Conservation (phyloP, 2,329 filamentous ascomycete species). For the Calonectria pteridis region DNA sequence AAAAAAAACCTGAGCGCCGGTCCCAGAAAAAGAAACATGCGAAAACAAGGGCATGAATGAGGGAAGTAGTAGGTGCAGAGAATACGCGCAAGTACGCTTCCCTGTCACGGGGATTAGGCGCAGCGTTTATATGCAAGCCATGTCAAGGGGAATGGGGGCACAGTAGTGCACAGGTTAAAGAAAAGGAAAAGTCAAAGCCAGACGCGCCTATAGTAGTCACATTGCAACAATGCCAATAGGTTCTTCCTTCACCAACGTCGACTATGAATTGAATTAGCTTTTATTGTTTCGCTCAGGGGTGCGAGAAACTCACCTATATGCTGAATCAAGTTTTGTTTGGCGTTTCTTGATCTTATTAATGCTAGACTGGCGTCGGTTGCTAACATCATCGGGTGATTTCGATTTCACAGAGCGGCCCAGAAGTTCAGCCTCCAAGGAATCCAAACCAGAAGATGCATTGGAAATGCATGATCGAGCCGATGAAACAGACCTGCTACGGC, state of each 20-base stretch:
- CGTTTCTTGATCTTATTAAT: conserved; percentile 48
- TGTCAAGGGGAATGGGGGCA: conserved; percentile 25
- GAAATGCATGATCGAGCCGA: conserved; percentile 49
- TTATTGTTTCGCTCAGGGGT: not conserved
- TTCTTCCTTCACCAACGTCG: conserved; percentile 51
- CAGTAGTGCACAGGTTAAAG: conserved; percentile 30
- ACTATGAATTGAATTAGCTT: conserved; percentile 40
- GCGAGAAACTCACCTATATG: conserved; percentile 50
- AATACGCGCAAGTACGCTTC: conserved; percentile 11
- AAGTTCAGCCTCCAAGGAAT: conserved; percentile 55
- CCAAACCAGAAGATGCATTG: conserved; percentile 52
- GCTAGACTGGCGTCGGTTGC: conserved; percentile 35
- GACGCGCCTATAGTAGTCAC: conserved; percentile 18
- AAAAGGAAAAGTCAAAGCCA: conserved; percentile 19
- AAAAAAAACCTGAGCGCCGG: conserved; percentile 39
- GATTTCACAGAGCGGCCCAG: conserved; percentile 50
- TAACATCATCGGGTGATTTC: conserved; percentile 40
- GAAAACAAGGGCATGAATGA: conserved; percentile 11
- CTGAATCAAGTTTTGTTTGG: conserved; percentile 52
- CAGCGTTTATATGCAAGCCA: conserved; percentile 22
- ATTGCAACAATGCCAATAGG: not conserved
- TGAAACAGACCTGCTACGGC: conserved; percentile 37
- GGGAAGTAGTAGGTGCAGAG: conserved; percentile 14
- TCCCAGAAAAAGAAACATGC: conserved; percentile 28
- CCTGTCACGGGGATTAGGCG: conserved; percentile 23